Conservation (phyloP, 2,329 filamentous ascomycete species). For the Aspergillus pseudonomiae region DNA sequence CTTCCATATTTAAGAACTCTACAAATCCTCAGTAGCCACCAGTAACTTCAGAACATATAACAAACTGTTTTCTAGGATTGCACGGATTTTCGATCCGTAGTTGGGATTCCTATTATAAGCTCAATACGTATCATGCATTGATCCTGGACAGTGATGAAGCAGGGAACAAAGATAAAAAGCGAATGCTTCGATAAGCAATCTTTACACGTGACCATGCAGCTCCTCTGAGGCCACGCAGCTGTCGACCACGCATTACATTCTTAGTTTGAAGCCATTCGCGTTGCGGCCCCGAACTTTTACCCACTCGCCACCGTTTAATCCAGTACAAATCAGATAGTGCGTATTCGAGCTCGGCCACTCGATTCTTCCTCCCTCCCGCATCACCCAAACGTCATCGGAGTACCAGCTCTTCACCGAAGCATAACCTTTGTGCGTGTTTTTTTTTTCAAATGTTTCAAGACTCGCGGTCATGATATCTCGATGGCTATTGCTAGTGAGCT, state of each 20-base stretch:
- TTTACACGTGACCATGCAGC: slow-evolving; percentile 35
- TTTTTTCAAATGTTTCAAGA: slow-evolving; percentile 34
- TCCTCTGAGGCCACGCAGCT: slow-evolving; percentile 35
- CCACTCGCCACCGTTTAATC: neutral
- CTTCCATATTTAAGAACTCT: neutral
- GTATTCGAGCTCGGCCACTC: neutral
- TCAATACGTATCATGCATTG: neutral
- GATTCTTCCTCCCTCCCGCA: neutral
- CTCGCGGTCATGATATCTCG: slow-evolving; percentile 41
- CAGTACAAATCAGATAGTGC: neutral
- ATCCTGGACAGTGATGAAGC: neutral
- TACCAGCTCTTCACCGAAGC: neutral
- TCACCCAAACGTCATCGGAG: neutral
- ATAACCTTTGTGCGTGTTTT: slow-evolving; percentile 2
- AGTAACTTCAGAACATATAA: neutral
- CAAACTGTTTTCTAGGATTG: neutral
- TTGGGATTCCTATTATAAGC: neutral
- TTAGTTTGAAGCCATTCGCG: neutral
- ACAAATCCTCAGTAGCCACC: neutral
- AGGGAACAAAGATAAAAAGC: neutral
- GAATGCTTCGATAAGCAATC: slow-evolving; percentile 24
- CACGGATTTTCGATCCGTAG: neutral
- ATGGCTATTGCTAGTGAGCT: slow-evolving; percentile 51
- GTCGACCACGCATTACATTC: neutral
- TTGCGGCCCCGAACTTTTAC: neutral